phyloP scores from a whole-genome alignment of 441 rosid genomes.

The Cnidoscolus chayamansa region DNA sequence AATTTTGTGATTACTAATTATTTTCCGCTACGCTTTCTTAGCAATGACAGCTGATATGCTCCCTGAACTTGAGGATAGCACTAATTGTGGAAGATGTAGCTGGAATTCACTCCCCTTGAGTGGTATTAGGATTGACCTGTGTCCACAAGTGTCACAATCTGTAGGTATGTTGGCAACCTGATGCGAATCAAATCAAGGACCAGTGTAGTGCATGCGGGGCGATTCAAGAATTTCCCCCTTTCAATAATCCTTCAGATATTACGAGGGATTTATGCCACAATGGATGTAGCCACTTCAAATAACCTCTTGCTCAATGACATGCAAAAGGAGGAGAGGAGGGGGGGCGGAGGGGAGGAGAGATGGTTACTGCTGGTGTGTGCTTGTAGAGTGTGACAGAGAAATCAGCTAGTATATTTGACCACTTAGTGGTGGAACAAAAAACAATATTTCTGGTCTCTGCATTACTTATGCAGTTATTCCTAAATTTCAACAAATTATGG shows the following conservation, averaged over 20 bases:
- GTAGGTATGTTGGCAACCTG: background rate
- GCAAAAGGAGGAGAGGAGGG: background rate
- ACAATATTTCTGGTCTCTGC: background rate
- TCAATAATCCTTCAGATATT: background rate
- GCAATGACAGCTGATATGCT: background rate
- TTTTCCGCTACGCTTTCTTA: background rate
- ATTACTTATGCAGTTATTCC: background rate
- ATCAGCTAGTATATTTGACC: background rate
- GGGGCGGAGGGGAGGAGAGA: no score
- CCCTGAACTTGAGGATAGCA: background rate
- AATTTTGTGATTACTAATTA: background rate
- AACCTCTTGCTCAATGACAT: background rate
- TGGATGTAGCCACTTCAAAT: background rate
- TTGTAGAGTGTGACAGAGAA: background rate
- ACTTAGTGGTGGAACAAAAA: no score
- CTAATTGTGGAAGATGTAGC: constrained; percentile 16
- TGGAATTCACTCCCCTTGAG: constrained; percentile 15
- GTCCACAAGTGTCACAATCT: background rate
- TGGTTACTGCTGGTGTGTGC: background rate
- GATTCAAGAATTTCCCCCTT: no score
- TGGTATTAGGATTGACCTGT: background rate
- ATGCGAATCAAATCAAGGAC: background rate
- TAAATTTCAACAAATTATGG: background rate
- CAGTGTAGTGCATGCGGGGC: background rate
- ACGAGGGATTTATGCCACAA: background rate